phyloP scores from a whole-genome alignment of 2,329 filamentous ascomycete species.

The Beauveria scarabaeidicola region DNA sequence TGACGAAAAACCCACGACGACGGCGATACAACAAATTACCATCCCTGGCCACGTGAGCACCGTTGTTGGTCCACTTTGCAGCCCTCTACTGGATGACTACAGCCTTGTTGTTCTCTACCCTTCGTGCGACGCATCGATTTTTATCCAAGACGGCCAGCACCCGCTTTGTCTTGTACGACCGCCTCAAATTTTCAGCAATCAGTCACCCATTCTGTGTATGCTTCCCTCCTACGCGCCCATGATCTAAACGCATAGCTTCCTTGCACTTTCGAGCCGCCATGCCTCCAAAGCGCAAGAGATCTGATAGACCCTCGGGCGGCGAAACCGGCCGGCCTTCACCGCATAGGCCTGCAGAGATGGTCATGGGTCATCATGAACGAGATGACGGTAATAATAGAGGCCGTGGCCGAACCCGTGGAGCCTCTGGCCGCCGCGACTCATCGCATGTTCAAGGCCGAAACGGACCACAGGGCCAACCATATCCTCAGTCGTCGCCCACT shows the following conservation, averaged over 20 bases:
- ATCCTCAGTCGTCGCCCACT: slow-evolving; percentile 11
- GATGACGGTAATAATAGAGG: slow-evolving; percentile 39
- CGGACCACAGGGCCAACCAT: slow-evolving; percentile 13
- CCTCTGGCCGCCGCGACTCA: slow-evolving; percentile 45
- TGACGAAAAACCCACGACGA: not conserved
- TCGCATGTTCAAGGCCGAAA: slow-evolving; percentile 28
- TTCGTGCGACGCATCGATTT: slow-evolving; percentile 1
- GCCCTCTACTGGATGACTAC: not conserved
- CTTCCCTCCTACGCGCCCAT: slow-evolving; percentile 20
- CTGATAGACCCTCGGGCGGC: slow-evolving; percentile 35
- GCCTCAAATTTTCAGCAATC: not conserved
- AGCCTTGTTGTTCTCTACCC: not conserved
- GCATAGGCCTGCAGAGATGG: slow-evolving; percentile 51
- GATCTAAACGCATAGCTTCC: slow-evolving; percentile 20
- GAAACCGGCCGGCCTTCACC: slow-evolving; percentile 51
- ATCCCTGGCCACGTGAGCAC: not conserved
- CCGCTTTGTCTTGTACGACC: not conserved
- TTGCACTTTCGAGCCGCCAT: slow-evolving; percentile 28
- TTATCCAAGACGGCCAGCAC: not conserved
- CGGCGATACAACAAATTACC: not conserved
- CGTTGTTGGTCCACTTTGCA: not conserved
- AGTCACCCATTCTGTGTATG: not conserved
- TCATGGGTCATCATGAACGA: slow-evolving; percentile 49
- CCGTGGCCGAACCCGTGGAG: slow-evolving; percentile 38
- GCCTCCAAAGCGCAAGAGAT: slow-evolving; percentile 53